Base-by-base conservation (phyloP, 306 rosid species). In the Fragaria vesca region DNA sequence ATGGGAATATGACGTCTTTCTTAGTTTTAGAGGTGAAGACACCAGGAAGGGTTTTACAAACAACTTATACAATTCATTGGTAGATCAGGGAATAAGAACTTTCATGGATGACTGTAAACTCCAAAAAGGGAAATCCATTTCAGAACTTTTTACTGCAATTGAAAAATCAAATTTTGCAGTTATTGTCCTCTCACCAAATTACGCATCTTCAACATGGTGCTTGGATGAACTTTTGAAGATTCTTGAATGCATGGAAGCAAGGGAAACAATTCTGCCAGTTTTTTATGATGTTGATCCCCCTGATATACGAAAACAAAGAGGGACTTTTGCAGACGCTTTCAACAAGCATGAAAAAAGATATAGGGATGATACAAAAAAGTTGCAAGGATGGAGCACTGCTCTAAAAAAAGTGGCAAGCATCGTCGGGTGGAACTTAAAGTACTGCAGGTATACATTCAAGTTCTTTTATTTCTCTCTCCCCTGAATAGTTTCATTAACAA, bases 281-380 rank as follows among this genome's bases (percentile, higher is more conserved):
- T 77, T 67, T 12, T 77, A 77, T 13, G 58, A 77, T 13, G 67
- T 77, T 10, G 54, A 66, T 66, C 32, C 80, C 26, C 16, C 40
- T 2, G 6, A 48, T 15, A 58, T 68, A 1, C 0, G 75, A 26
- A 21, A 51, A 20, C 80, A 77, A 34, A 67, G 18, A 1, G 45
- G 42, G 20, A 52, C 6, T 12, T 67, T 66, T 67, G 74, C 5
- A 16, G 11, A 67, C 0, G 68, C 74, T 6, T 67, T 77, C 42
- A n/a, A 4, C n/a, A 26, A 50, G 8, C 80, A 66, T 24, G 45
- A 52, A 52, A 0, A 0, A 7, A 77, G 50, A 17, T 18, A 36
- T 50, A 48, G 28, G 26, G 18, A 32, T 7, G 52, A 51, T 5
- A 24, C 20, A 7, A 2, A 13, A 1, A 38, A 52, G 12, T 17